Conservation (phyloP, 805 yeast genomes). For the Starmerella asiatica region DNA sequence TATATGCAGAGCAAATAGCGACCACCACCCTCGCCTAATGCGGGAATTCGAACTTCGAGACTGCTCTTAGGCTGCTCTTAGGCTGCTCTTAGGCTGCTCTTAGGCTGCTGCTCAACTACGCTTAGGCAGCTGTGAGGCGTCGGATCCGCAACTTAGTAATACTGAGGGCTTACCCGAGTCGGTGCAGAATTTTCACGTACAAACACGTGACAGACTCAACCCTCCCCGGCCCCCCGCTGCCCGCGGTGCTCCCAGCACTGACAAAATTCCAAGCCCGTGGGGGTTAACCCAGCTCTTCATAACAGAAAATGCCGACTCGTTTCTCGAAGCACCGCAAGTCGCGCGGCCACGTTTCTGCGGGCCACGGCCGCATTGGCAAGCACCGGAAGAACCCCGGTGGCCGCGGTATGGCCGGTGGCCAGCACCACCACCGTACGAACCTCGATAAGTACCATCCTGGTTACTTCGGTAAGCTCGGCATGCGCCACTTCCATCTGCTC, state of each 20-base stretch:
- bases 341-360: slow-evolving; percentile 99
- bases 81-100: no score
- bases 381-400: slow-evolving; percentile 99
- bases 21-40: no score
- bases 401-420: slow-evolving; percentile 99
- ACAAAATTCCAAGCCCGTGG: not conserved
- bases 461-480: slow-evolving; percentile 99
- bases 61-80: no score
- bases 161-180: not conserved
- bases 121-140: no score
- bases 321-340: slow-evolving; percentile 98
- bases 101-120: no score
- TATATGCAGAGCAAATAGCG: no score
- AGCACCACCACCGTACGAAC: slow-evolving; percentile 99
- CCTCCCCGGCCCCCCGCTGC: not conserved
- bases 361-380: slow-evolving; percentile 99
- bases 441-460: slow-evolving; percentile 99
- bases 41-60: no score
- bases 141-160: no score
- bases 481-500: slow-evolving; percentile 99
- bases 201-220: slow-evolving; percentile 12
- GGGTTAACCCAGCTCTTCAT: not conserved
- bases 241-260: not conserved
- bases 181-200: slow-evolving; percentile 4
- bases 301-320: slow-evolving; percentile 80